These are phyloP conservation scores for Heterobasidion parviporum DNA, from an alignment of 1,284 basidiomycete species.

Conservation along the genomic window DNA sequence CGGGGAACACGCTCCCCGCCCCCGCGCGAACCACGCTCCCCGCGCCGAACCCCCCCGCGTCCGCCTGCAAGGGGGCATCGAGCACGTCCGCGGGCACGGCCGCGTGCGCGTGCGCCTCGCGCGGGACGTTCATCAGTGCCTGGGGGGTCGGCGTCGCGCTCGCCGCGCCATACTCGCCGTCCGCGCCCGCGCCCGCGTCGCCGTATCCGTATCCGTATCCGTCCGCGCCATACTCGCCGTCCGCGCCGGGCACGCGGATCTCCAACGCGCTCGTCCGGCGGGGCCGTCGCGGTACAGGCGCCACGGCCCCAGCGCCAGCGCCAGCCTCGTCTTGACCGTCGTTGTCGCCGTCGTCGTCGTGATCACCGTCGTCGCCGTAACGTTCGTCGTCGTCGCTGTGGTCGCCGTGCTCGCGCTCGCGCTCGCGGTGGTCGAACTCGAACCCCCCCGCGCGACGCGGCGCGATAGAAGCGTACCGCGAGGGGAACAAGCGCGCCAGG, in stretches of 20 bases:
- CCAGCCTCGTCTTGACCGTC: background rate
- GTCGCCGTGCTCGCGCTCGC: too few relatives aligned
- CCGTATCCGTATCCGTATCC: too few relatives aligned
- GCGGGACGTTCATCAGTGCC: background rate
- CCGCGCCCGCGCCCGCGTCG: background rate
- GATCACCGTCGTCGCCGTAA: too few relatives aligned
- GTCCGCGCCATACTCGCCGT: background rate
- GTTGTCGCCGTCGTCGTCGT: too few relatives aligned
- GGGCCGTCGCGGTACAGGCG: background rate
- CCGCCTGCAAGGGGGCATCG: background rate
- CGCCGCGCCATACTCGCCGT: background rate
- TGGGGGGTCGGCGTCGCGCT: background rate
- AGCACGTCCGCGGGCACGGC: background rate
- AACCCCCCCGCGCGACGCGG: background rate
- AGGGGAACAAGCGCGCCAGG: constrained; percentile 25
- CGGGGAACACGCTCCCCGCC: background rate
- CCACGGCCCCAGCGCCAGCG: background rate
- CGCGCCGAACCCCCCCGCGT: constrained; percentile 1
- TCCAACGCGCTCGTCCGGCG: background rate
- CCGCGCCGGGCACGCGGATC: background rate
- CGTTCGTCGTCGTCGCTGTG: too few relatives aligned
- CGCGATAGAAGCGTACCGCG: constrained; percentile 16
- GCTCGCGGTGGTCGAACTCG: too few relatives aligned
- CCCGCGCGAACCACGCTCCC: constrained; percentile 14
- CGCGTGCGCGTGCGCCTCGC: background rate